Evolutionary conservation across 805 yeast genomes (phyloP).

Genomic region (Candida tallmaniae): DNA sequence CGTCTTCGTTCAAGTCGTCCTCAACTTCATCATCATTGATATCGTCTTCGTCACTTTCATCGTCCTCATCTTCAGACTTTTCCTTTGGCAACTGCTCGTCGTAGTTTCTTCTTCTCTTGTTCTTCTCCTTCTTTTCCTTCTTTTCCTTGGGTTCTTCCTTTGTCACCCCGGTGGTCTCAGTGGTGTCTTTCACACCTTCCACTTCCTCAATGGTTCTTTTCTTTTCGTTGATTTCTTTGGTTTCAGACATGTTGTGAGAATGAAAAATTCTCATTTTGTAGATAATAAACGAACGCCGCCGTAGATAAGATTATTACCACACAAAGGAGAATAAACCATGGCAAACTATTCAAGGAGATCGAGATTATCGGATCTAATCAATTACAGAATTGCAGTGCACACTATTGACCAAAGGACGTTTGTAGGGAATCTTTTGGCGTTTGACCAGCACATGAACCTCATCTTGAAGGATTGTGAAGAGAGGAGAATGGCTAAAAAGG

Average conservation of each 20-base stretch:
- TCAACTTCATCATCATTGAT: slow-evolving; percentile 50
- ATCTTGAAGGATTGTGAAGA: slow-evolving; percentile 85
- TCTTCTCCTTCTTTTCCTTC: slow-evolving; percentile 25
- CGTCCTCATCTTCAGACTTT: slow-evolving; percentile 37
- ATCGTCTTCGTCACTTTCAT: slow-evolving; percentile 42
- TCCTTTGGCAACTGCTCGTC: slow-evolving; percentile 54
- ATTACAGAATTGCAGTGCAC: slow-evolving; percentile 67
- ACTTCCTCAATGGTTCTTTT: slow-evolving; percentile 9
- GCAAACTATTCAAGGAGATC: slow-evolving; percentile 40
- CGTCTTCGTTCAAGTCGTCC: slow-evolving; percentile 51
- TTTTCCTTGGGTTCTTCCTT: slow-evolving; percentile 4
- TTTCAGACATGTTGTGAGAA: no score
- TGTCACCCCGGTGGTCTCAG: no score
- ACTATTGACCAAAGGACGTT: slow-evolving; percentile 76
- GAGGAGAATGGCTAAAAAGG: slow-evolving; percentile 65
- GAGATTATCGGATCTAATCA: slow-evolving; percentile 59
- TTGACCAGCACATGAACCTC: slow-evolving; percentile 84
- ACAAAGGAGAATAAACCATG: no score
- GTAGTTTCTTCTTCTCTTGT: slow-evolving; percentile 55
- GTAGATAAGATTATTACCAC: no score
- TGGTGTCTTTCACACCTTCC: no score
- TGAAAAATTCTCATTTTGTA: no score
- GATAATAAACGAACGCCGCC: no score
- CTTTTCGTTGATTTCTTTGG: slow-evolving; percentile 2
- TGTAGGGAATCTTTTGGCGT: slow-evolving; percentile 78